phyloP scores from a whole-genome alignment of 352 stramenopile genomes.

The Salisapilia sapeloensis region DNA sequence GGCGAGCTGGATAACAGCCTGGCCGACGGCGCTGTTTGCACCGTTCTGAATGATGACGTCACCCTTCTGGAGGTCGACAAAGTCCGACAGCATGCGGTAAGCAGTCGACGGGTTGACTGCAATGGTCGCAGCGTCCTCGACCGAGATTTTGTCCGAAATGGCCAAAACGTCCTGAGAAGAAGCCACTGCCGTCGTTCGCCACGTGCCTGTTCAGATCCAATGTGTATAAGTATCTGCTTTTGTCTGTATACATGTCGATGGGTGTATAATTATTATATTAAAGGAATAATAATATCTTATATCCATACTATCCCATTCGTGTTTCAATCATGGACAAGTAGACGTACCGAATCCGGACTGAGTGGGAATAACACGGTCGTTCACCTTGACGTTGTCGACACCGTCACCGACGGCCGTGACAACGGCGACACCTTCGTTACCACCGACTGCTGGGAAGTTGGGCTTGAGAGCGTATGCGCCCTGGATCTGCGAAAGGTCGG shows the following conservation, averaged over 20 bases:
- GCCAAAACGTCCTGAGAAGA: slow-evolving; percentile 45
- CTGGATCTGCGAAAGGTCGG: slow-evolving; percentile 80
- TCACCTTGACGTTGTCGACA: slow-evolving; percentile 71
- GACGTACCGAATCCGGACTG: slow-evolving; percentile 36
- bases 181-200: slow-evolving; percentile 52
- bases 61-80: slow-evolving; percentile 48
- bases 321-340: not conserved
- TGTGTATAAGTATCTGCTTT: too few species aligned
- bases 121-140: slow-evolving; percentile 72
- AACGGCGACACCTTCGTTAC: slow-evolving; percentile 75
- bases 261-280: too few species aligned
- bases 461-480: slow-evolving; percentile 68
- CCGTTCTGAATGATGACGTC: slow-evolving; percentile 85
- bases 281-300: too few species aligned
- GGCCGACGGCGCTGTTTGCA: slow-evolving; percentile 73
- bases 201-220: slow-evolving; percentile 13
- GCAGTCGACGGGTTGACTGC: slow-evolving; percentile 73
- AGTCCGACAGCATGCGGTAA: slow-evolving; percentile 77
- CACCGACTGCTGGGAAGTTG: slow-evolving; percentile 56
- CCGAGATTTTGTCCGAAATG: slow-evolving; percentile 69
- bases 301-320: too few species aligned
- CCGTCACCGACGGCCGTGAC: slow-evolving; percentile 66
- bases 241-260: too few species aligned
- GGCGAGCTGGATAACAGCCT: slow-evolving; percentile 82
- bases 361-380: slow-evolving; percentile 74